These are phyloP conservation scores for Helicostylum pulchrum DNA, from an alignment of 192 early-diverging fungal species.

Conservation along the genomic window DNA sequence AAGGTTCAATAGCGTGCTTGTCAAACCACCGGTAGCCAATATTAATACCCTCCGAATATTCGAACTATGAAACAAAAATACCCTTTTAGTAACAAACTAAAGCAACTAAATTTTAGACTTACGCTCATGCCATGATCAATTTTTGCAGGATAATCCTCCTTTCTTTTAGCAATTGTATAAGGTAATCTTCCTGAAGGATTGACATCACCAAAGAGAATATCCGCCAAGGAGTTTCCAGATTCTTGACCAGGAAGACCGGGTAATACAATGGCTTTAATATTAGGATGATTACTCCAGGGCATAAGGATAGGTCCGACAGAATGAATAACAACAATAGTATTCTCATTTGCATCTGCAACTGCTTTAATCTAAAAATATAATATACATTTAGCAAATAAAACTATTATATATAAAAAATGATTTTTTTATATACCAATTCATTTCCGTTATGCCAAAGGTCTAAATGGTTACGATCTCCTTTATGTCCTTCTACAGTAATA, in stretches of 20 bases:
- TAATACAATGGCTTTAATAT: constrained; percentile 55
- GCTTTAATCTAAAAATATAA: constrained; percentile 33
- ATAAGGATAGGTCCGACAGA: constrained; percentile 58
- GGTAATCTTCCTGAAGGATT: constrained; percentile 62
- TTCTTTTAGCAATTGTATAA: constrained; percentile 53
- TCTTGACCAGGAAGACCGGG: constrained; percentile 65
- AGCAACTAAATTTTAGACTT: not conserved
- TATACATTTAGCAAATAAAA: not conserved
- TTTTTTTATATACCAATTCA: constrained; percentile 37
- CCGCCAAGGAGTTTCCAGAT: constrained; percentile 62
- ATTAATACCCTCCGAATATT: constrained; percentile 52
- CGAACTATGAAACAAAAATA: constrained; percentile 32
- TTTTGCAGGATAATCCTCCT: constrained; percentile 42
- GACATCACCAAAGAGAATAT: constrained; percentile 63
- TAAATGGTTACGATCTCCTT: constrained; percentile 56
- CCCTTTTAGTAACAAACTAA: not conserved
- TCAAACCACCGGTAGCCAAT: constrained; percentile 58
- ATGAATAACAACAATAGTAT: constrained; percentile 58
- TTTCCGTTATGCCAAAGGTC: constrained; percentile 57
- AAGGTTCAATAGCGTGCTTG: constrained; percentile 40
- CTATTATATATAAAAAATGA: not conserved
- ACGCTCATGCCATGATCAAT: constrained; percentile 1
- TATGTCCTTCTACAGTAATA: constrained; percentile 47
- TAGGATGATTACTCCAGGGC: constrained; percentile 58
- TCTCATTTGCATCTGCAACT: constrained; percentile 48